A percentile compares a stretch with the other conserved stretches of the same genome.
Conservation (phyloP, 805 yeast species). For the Teunomyces lycoperdinae region DNA sequence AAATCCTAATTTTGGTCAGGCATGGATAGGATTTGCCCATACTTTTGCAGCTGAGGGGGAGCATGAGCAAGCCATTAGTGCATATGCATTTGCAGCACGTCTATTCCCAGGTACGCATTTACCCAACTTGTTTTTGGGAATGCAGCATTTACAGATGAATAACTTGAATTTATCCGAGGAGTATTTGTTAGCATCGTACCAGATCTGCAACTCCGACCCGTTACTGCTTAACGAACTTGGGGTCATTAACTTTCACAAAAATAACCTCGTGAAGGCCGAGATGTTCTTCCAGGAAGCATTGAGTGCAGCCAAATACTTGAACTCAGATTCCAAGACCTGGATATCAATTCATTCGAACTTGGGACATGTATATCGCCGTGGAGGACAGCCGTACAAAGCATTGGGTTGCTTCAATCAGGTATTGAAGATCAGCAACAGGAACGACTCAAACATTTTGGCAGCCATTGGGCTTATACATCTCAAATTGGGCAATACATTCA, state of each 20-base stretch:
- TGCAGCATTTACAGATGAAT: conserved; percentile 91
- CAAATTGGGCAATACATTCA: conserved; percentile 58
- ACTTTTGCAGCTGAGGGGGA: conserved; percentile 98
- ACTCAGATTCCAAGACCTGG: conserved; percentile 81
- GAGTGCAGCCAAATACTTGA: conserved; percentile 61
- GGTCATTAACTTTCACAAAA: conserved; percentile 79
- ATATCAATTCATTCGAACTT: conserved; percentile 79
- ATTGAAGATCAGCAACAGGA: conserved; percentile 62
- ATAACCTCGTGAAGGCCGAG: conserved; percentile 67
- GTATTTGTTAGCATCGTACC: conserved; percentile 70
- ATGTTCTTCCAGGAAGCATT: conserved; percentile 67
- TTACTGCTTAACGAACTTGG: conserved; percentile 87
- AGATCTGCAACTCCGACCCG: conserved; percentile 84
- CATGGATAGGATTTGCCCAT: conserved; percentile 98
- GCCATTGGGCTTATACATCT: conserved; percentile 83
- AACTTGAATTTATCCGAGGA: conserved; percentile 83
- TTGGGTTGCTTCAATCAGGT: conserved; percentile 76
- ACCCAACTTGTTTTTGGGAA: conserved; percentile 87
- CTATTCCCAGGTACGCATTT: conserved; percentile 87
- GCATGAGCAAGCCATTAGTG: conserved; percentile 96
- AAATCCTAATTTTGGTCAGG: conserved; percentile 87
- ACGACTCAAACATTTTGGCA: conserved; percentile 67
- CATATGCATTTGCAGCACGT: conserved; percentile 92
- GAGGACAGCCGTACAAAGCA: conserved; percentile 62
- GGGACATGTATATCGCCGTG: conserved; percentile 81